Base-by-base conservation (phyloP, 345 rosid species). In the Orychophragmus violaceus region DNA sequence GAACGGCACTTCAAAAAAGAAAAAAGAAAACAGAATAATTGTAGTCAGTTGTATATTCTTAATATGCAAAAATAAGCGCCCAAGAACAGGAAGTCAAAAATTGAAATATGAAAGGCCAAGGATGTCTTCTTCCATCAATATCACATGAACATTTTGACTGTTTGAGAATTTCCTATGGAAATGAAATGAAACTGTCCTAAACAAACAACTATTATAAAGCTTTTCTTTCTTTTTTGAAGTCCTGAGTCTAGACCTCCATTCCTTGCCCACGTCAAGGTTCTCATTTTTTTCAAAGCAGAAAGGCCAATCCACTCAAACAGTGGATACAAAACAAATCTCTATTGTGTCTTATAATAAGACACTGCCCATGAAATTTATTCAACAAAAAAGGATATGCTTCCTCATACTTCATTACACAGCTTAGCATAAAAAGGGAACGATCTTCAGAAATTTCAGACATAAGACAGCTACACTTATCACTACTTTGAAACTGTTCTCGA, bases 1-100 rank as follows among this genome's bases (percentile, higher is more conserved):
- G 74, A 59, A 82, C 79, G 74, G 41, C 68, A 50, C 97, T 93
- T 73, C 35, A 75, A 59, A 82, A 72, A 80, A 42, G 33, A 66
- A 61, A 74, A 68, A 64, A 27, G 8, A 62, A 37, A 44, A 53
- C 9, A 41, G n/a, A 39, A 28, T 29, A 23, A 33, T 13, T 46
- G 59, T 32, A 24, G 33, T 66, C 11, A 74, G 62, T 42, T 51
- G 11, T 59, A n/a, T 64, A 19, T 18, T 29, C 39, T 12, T 16
- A 55, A 32, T 32, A 8, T 30, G 72, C 55, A 59, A 64, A 41
- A 27, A 42, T 14, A 35, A 28, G 37, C 27, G 1, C 58, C 52
- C 44, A 33, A 32, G 48, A 56, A 39, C 5, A 46, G 21, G 35
- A 37, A 22, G 44, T 11, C 16, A 64, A 28, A 59, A 54, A 12